A percentile compares a stretch with the other conserved stretches of the same genome.
These are phyloP conservation scores for Phytophthora macrochlamydospora DNA, from an alignment of 352 stramenopile genomes.

Conservation along the genomic window DNA sequence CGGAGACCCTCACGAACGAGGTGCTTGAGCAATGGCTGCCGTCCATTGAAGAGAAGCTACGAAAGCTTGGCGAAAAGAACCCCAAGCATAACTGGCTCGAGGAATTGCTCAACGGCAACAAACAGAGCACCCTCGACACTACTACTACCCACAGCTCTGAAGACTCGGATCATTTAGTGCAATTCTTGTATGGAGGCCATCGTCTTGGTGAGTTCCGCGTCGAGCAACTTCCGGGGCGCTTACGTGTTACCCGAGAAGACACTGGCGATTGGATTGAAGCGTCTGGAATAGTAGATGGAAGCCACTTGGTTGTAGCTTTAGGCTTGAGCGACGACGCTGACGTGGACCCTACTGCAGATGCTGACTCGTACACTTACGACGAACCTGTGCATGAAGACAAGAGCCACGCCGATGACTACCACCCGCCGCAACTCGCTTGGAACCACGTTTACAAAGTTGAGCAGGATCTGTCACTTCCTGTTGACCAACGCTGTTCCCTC, in stretches of 20 bases:
- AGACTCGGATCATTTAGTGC: conserved; percentile 14
- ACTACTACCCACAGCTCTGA: neutral
- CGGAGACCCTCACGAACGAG: conserved; percentile 17
- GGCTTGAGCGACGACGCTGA: conserved; percentile 30
- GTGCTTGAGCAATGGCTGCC: conserved; percentile 57
- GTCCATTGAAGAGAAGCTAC: conserved; percentile 52
- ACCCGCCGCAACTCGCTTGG: conserved; percentile 40
- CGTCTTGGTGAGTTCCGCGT: conserved; percentile 69
- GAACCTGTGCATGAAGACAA: conserved; percentile 15
- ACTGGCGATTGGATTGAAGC: conserved; percentile 77
- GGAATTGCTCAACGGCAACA: conserved; percentile 25
- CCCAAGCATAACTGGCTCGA: conserved; percentile 31
- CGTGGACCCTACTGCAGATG: conserved; percentile 17
- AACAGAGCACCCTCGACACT: neutral
- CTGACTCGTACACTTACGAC: conserved; percentile 37
- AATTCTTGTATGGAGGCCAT: conserved; percentile 60
- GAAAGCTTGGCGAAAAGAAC: conserved; percentile 25
- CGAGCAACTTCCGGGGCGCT: conserved; percentile 56
- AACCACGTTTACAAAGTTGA: conserved; percentile 53
- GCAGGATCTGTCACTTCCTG: conserved; percentile 26
- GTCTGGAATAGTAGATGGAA: conserved; percentile 50
- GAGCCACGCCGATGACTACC: conserved; percentile 29
- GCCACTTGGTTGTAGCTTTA: conserved; percentile 46
- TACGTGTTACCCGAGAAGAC: conserved; percentile 66
- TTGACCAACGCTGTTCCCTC: conserved; percentile 45